Conservation (phyloP, 176 grass and related monocot species). For the Aechmea fasciata region DNA sequence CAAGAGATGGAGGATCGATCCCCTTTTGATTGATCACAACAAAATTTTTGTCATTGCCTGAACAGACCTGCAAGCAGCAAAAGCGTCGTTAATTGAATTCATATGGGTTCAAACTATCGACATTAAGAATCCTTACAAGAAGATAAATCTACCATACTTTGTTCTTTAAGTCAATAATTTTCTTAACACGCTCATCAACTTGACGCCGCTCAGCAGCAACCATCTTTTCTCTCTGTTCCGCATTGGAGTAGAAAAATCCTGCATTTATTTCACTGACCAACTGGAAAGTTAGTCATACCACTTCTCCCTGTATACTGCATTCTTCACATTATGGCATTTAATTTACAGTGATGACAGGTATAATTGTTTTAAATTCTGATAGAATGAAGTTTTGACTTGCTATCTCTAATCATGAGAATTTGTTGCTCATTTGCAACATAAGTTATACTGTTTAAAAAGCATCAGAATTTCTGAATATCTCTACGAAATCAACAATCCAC, state of each 20-base stretch:
- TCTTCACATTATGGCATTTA: background rate
- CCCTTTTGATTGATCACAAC: conserved; percentile 97
- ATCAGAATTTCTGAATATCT: too few relatives aligned
- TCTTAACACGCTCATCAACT: conserved; percentile 92
- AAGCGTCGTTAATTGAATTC: background rate
- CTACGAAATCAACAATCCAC: too few relatives aligned
- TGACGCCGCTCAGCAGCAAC: conserved; percentile 82
- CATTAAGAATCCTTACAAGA: background rate
- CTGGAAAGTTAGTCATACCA: conserved; percentile 20
- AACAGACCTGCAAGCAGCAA: conserved; percentile 52
- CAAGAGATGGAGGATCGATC: conserved; percentile 90
- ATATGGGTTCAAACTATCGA: background rate
- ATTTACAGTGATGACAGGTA: background rate
- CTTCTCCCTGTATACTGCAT: background rate
- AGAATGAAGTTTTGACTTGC: background rate
- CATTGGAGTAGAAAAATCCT: conserved; percentile 95
- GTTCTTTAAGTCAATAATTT: conserved; percentile 91
- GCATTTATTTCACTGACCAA: conserved; percentile 93
- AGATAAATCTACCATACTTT: conserved; percentile 34
- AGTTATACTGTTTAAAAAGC: too few relatives aligned
- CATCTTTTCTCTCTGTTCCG: conserved; percentile 98
- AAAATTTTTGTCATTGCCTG: conserved; percentile 77
- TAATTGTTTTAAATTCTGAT: too few relatives aligned
- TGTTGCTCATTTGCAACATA: too few relatives aligned
- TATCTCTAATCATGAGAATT: too few relatives aligned